Conservation (phyloP, 306 rosid species). For the Vachellia pachyceras region DNA sequence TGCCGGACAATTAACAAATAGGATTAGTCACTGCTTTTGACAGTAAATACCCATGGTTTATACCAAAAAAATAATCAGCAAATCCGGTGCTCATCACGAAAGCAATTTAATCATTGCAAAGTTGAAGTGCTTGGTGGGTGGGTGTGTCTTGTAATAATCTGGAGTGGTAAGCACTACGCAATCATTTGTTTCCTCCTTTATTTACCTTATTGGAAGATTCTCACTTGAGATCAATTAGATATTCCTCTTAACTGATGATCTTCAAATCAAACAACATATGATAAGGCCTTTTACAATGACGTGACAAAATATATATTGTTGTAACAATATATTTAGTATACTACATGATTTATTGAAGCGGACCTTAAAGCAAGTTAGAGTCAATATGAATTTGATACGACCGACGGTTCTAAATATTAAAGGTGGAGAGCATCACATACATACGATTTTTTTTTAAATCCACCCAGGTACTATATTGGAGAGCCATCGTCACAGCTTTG, state of each 20-base stretch:
- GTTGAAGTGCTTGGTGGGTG: constrained; percentile 2
- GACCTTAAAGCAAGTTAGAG: not conserved
- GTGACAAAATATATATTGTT: not conserved
- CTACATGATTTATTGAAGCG: not conserved
- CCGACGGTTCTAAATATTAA: not conserved
- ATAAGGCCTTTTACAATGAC: not conserved
- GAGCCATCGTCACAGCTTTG: not conserved
- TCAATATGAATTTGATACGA: not conserved
- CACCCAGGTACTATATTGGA: not conserved
- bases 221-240: constrained; percentile 1
- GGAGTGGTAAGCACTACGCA: constrained; percentile 15
- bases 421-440: too few relatives aligned
- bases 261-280: not conserved
- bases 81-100: too few relatives aligned
- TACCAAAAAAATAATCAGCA: too few relatives aligned
- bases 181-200: not conserved
- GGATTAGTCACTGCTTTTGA: too few relatives aligned
- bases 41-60: too few relatives aligned
- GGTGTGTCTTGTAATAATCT: constrained; percentile 12
- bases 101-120: constrained; percentile 33
- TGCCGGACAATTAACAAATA: too few relatives aligned
- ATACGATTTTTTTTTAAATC: too few relatives aligned
- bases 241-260: not conserved
- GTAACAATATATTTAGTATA: not conserved
- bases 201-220: not conserved